Base-by-base conservation (phyloP, 2,329 filamentous ascomycete genomes). In the Nannizziopsis barbatae region DNA sequence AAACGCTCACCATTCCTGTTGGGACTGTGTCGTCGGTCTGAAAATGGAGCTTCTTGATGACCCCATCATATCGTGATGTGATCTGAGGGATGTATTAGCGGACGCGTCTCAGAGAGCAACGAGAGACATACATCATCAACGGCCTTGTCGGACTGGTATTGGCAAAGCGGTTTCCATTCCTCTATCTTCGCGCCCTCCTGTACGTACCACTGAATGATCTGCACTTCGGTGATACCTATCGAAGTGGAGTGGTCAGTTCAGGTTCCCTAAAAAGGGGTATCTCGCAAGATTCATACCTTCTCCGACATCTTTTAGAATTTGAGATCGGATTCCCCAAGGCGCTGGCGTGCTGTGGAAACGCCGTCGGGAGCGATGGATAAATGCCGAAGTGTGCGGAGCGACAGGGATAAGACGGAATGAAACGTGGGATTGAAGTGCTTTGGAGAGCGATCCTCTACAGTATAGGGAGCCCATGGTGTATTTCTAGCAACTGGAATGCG, bases 141-240 rank as follows among this genome's bases (percentile, higher is more conserved):
- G 18, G 92, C 92, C 68, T 98, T 98, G 71, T 98, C 92, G 60
- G 89, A 95, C 66, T 96, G 92, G 39, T 98, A 93, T 71, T 98
- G 92, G 70, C 92, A 98, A 41, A 98, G 76, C 52, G 90, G 92
- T 58, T 93, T 92, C 76, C 95, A 98, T 71, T 98, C 90, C 71
- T 98, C 89, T 58, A 98, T 89, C 50, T 85, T 82, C 32, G 92
- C 92, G 50, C 89, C 90, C 43, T 93, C 88, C 69, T 95, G 84
- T 56, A 98, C 90, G 65, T 96, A 98, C 92, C 92, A 98, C 72
- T 98, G 92, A 60, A 96, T 96, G 61, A 98, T 86, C 68, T 98
- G 92, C 62, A 92, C 95, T 71, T 98, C 92, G 63, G 92, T 89
- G 61, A 96, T 98, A 48, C 92, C 92, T 92, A 42, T 18, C 14